Base-by-base conservation (phyloP, 176 grass and related monocot genomes). In the Triticum dicoccoides region DNA sequence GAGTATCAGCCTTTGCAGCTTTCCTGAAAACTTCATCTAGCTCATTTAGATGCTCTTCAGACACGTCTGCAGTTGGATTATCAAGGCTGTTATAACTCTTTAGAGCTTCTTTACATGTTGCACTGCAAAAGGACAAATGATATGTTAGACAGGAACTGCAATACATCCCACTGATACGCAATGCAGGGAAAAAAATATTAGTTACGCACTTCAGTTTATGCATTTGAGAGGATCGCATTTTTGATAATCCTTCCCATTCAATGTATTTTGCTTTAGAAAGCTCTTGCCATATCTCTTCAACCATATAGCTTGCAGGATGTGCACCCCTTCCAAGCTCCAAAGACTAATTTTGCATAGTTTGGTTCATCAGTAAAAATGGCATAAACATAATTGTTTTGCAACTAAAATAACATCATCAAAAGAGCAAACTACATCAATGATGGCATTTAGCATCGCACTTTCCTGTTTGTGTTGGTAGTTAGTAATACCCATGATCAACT, bases 191-290 rank as follows among this genome's bases (percentile, higher is more conserved):
- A 80, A 81, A 83, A 81, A 77, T 75, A 33, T 78, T 18, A 76
- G 15, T 61, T 27, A 85, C 88, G 6, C 68, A 99, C 97, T 92
- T 85, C 61, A 99, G 83, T 15, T 86, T 91, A 34, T 78, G 18
- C 65, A 99, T 66, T 73, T 69, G 71, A 84, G 10, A 78, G 10
- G 80, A 75, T 80, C 87, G 87, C 47, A 84, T 63, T 35, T 45
- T 86, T 69, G 93, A 96, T 61, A 88, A 83, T 52, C 65, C 80
- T 89, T 99, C 91, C 97, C 97, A 99, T 88, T 99, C 77, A 0
- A 87, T 89, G 85, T 92, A 99, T 78, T 96, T 99, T 61, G 97
- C 94, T 87, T 89, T 94, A 21, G 92, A 76, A 65, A 99, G 88
- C 83, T 90, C 88, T 67, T 94, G 88, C 92, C 87, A 92, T 24